phyloP scores from a whole-genome alignment of 345 rosid species.

The Cardamine occulta region DNA sequence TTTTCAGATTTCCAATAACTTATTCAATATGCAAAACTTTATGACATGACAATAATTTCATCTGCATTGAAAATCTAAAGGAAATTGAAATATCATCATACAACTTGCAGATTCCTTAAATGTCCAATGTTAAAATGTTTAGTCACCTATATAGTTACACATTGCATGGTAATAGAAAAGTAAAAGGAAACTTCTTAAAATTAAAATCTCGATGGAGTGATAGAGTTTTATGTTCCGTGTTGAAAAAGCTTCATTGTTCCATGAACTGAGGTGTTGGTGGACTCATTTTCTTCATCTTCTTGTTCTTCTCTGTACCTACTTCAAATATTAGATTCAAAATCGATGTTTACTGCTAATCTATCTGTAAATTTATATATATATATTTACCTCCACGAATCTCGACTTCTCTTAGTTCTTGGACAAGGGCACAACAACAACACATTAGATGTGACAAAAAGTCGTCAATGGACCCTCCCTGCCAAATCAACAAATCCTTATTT shows the following conservation, averaged over 20 bases:
- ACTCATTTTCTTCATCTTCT: slow-evolving; percentile 60
- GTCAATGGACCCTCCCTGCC: slow-evolving; percentile 87
- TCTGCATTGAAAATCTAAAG: background rate
- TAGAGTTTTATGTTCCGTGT: slow-evolving; percentile 8
- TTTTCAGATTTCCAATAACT: background rate
- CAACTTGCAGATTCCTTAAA: background rate
- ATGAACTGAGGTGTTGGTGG: slow-evolving; percentile 78
- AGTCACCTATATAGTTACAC: slow-evolving; percentile 5
- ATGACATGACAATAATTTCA: background rate
- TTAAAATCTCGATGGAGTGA: background rate
- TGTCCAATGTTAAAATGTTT: background rate
- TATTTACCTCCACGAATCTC: slow-evolving; percentile 71
- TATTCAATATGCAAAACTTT: background rate
- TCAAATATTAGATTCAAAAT: slow-evolving; percentile 3
- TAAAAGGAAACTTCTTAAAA: slow-evolving; percentile 8
- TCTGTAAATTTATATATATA: background rate
- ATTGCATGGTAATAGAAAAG: background rate
- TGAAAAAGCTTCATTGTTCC: slow-evolving; percentile 51
- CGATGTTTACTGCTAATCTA: background rate
- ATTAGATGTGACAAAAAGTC: slow-evolving; percentile 93
- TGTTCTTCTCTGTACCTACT: slow-evolving; percentile 31
- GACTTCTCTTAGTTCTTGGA: slow-evolving; percentile 95
- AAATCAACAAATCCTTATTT: background rate
- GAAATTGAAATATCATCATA: background rate
- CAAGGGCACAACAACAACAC: slow-evolving; percentile 98